Base-by-base conservation (phyloP, 2,329 filamentous ascomycete genomes). In the Monosporascus sp. region DNA sequence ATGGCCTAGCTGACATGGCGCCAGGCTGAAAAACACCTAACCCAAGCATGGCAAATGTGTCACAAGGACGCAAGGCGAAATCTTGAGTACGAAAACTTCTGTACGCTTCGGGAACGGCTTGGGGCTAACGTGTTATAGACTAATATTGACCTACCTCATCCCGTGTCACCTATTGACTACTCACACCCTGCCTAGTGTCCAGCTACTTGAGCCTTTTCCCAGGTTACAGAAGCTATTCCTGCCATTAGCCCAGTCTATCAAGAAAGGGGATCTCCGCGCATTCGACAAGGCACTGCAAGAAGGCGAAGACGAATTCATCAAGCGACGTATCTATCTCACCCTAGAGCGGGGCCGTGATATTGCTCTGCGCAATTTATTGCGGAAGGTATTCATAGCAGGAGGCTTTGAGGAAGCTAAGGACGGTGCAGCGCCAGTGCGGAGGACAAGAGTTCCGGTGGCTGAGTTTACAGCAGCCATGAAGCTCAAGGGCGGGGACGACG, bases 91-190 rank as follows among this genome's bases (percentile, higher is more conserved):
- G 84, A 72, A 3, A 20, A 48, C 28, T 50, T 22, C 49, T 15
- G n/a, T 17, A 46, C 52, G 28, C 47, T 51, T 41, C 52, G 37
- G 3, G 22, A 31, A 5, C 46, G 3, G 47, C 7, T 9, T 26
- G 11, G 48, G 31, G 52, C 64, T 69, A 52, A 73, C 57, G 48
- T 18, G 18, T 48, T 7, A 7, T 60, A 94, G 89, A 65, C 81
- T 94, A 52, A 97, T 99, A 52, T 79, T 99, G 31, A 96, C 88
- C 2, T 99, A 99, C 65, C 84, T 99, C 11, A 92, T 99, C 50
- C 94, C 94, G 0, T 97, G 92, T 58, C 91, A 91, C 60, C 83
- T 99, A 35, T 81, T 99, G 53, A 97, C 90, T 3, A 89, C 83
- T 28, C 91, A 96, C 67, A 88, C 86, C 0, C 81, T 99, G 2